Evolutionary conservation across 352 stramenopile genomes (phyloP).

Genomic region (Pelagophyceae sp.): DNA sequence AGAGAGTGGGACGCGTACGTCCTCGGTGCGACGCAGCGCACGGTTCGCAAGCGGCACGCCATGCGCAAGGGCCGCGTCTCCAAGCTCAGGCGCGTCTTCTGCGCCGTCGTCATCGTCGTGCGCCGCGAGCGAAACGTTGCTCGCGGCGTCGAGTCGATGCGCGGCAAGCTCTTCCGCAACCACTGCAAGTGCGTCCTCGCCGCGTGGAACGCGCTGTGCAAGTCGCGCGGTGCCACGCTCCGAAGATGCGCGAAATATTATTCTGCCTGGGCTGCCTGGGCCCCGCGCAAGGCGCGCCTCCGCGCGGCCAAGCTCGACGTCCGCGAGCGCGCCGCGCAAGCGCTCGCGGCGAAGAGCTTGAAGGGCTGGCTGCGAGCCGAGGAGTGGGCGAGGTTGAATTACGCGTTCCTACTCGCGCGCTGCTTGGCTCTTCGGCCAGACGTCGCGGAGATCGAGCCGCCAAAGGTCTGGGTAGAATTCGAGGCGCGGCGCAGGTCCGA

Average conservation of each 20-base stretch:
- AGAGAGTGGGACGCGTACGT: constrained; percentile 15
- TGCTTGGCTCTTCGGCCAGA: not conserved
- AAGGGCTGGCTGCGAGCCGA: not conserved
- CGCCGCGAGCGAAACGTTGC: not conserved
- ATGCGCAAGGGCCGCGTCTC: not conserved
- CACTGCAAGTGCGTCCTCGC: not conserved
- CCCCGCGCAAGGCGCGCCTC: not conserved
- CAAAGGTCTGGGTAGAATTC: not conserved
- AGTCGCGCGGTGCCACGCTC: not conserved
- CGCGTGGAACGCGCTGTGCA: not conserved
- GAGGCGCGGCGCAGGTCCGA: not conserved
- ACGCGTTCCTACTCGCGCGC: constrained; percentile 11
- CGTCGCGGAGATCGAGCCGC: not conserved
- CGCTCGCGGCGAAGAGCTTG: not conserved
- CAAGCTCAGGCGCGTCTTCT: not conserved
- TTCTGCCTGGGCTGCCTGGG: constrained; percentile 6
- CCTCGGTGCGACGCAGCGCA: not conserved
- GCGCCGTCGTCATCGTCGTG: not conserved
- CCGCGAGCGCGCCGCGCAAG: not conserved
- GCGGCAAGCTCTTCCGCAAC: not conserved
- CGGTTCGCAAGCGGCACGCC: not conserved
- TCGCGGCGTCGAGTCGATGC: not conserved
- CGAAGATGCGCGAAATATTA: not conserved
- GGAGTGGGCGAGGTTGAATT: not conserved
- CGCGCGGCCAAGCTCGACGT: not conserved